Evolutionary conservation across 2,329 filamentous ascomycete genomes (phyloP), one percentile per base, ranked within the genome.

Genomic region (Remersonia thermophila): DNA sequence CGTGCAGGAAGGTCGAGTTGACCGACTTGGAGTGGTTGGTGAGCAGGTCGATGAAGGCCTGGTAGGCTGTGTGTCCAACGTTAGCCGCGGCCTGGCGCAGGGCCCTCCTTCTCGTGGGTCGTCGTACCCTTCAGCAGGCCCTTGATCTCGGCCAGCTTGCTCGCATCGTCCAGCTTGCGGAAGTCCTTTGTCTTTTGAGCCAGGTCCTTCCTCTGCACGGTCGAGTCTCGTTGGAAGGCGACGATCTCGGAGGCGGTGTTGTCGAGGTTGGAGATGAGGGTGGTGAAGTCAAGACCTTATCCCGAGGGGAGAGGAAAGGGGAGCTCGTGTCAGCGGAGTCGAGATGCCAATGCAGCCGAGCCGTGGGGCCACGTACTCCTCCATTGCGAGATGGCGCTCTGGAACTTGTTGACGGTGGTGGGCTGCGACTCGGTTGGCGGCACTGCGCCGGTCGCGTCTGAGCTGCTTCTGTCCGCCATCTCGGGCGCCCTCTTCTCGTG

Each of bases 161-260:
- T 75, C 9, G 80, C 65, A 65, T 98, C 86, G 50, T 96, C 89
- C 9, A 93, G 71, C 58, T 95, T 96, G 42, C 87, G 72, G 50
- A 96, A 98, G 51, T 96, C 89, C 54, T 98, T 98, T 1, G 91
- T 98, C 68, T 95, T 96, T 55, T 95, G 87, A n/a, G 93, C 91
- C 14, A 98, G 67, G 42, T 98, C 93, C 56, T 98, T 98, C 36
- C 91, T 74, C 57, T 98, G 89, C 1, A 95, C 80, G 4, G 94
- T 81, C n/a, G 89, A 84, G 58, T 96, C 91, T 50, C 87, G 76
- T 55, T 98, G 93, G 55, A 93, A 86, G 32, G 82, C 67, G 35
- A 96, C 85, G 43, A 98, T 85, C 51, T 96, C 91, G 9, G 87
- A 89, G n/a, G 91, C 91, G 3, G 86, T 89, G 41, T 80, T 81